phyloP scores from a whole-genome alignment of 257 asterid species.

The Nyctanthes arbortristis region DNA sequence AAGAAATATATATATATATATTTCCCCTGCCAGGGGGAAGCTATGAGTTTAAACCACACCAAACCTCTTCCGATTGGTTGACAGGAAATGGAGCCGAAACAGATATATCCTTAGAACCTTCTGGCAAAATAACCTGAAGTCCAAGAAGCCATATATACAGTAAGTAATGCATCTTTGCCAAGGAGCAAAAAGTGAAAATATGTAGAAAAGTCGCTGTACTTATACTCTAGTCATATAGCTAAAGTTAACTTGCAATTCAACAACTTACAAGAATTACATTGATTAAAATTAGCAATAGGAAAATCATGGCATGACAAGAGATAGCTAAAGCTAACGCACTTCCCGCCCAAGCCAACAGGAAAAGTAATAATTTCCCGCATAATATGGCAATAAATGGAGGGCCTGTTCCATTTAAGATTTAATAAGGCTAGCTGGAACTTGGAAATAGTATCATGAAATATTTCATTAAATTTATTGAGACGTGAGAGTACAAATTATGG shows the following conservation, averaged over 20 bases:
- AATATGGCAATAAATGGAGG: not conserved
- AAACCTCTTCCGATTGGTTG: constrained; percentile 78
- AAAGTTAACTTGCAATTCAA: not conserved
- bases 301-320: not conserved
- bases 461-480: not conserved
- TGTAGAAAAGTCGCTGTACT: not conserved
- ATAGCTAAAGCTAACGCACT: not conserved
- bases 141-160: constrained; percentile 13
- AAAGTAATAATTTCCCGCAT: not conserved
- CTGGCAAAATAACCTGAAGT: constrained; percentile 87
- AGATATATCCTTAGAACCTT: constrained; percentile 77
- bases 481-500: not conserved
- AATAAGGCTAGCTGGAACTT: not conserved
- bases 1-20: not conserved
- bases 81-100: constrained; percentile 67
- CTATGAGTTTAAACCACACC: too few species aligned
- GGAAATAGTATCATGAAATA: not conserved
- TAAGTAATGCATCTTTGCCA: constrained; percentile 13
- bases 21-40: too few species aligned
- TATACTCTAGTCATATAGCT: not conserved
- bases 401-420: not conserved
- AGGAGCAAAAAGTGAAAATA: not conserved
- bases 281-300: not conserved
- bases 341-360: not conserved
- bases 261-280: constrained; percentile 10